phyloP scores from a whole-genome alignment of 2,329 filamentous ascomycete species.

The Podosphaera fusca region DNA sequence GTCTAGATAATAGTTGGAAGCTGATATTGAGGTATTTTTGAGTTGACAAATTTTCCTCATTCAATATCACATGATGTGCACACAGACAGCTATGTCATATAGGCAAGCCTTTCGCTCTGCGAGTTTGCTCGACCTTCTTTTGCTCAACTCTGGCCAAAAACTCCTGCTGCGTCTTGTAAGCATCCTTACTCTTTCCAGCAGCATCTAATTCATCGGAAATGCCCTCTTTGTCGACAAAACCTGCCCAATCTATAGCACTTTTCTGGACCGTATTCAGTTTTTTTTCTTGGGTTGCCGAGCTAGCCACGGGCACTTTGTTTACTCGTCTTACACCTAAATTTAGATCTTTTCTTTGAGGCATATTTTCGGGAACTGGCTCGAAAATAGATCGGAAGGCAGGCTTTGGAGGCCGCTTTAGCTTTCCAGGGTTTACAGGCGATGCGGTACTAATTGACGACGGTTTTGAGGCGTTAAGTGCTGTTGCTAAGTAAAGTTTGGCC shows the following conservation, averaged over 20 bases:
- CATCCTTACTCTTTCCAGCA: constrained; percentile 40
- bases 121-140: constrained; percentile 35
- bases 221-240: constrained; percentile 47
- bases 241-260: constrained; percentile 51
- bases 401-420: constrained; percentile 15
- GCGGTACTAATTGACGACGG: constrained; percentile 9
- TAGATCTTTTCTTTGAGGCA: constrained; percentile 28
- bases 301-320: constrained; percentile 1
- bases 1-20: too few species aligned
- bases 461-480: constrained; percentile 16
- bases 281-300: constrained; percentile 26
- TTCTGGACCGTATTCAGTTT: constrained; percentile 51
- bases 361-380: constrained; percentile 28
- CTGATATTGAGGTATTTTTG: too few species aligned
- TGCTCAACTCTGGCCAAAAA: constrained; percentile 43
- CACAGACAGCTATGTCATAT: neutral
- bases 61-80: too few species aligned
- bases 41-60: too few species aligned
- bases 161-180: constrained; percentile 36
- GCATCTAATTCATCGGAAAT: constrained; percentile 45
- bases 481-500: constrained; percentile 37
- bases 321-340: constrained; percentile 27
- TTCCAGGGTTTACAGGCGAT: constrained; percentile 21
- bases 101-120: constrained; percentile 22
- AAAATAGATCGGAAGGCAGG: constrained; percentile 30